These are phyloP conservation scores for Dipteronia dyeriana DNA, from an alignment of 345 rosid species.

Conservation along the genomic window DNA sequence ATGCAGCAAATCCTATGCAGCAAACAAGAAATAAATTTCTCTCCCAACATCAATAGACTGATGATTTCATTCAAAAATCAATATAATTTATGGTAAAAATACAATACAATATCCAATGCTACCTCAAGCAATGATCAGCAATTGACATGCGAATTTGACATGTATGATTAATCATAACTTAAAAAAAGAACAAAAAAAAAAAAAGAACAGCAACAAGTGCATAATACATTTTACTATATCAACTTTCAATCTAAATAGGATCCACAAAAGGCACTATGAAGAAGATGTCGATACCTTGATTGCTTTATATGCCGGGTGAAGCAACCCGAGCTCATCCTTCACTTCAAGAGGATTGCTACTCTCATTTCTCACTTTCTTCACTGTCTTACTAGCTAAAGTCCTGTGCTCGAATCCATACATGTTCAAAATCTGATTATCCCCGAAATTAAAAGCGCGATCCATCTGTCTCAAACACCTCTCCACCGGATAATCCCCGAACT, in stretches of 20 bases:
- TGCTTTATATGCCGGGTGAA: slow-evolving; percentile 43
- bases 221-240: slow-evolving; percentile 4
- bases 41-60: background rate
- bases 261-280: slow-evolving; percentile 5
- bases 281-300: slow-evolving; percentile 26
- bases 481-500: slow-evolving; percentile 64
- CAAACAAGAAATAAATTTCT: background rate
- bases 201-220: background rate
- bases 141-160: slow-evolving; percentile 10
- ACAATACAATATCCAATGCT: slow-evolving; percentile 12
- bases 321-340: slow-evolving; percentile 45
- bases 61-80: slow-evolving; percentile 18
- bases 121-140: background rate
- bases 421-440: slow-evolving; percentile 59
- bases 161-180: slow-evolving; percentile 5
- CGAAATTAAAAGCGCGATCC: slow-evolving; percentile 65
- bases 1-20: background rate
- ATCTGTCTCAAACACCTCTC: slow-evolving; percentile 68
- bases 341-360: slow-evolving; percentile 42
- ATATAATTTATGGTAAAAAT: slow-evolving; percentile 5
- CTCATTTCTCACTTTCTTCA: slow-evolving; percentile 46
- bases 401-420: slow-evolving; percentile 55
- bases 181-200: background rate
- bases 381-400: slow-evolving; percentile 41
- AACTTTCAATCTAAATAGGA: background rate